Evolutionary conservation across 2,329 filamentous ascomycete species (phyloP), one percentile per base, ranked within the genome.

Genomic region (Aspergillus transmontanensis): DNA sequence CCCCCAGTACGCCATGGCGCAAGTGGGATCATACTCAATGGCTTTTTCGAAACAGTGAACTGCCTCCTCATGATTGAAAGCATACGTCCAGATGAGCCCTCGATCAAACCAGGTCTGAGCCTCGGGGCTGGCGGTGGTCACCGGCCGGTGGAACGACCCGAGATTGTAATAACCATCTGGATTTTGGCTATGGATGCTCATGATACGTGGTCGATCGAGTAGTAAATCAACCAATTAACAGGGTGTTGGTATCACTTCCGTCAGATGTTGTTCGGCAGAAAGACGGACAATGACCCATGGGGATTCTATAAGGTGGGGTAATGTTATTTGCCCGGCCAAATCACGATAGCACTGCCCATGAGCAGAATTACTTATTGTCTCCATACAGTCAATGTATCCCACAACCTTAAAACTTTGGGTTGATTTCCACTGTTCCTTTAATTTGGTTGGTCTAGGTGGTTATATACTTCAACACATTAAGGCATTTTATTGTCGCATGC

Each of bases 1-100:
- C 1, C 78, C 78, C 78, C 78, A 80, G 62, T 79, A 75, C 9
- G 78, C 78, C 71, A 80, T 76, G 1, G 76, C 73, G 62, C 76
- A 80, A 19, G 63, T 62, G 11, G 69, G 67, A 66, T 80, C 78
- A 56, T 73, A 55, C 1, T 64, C 58, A 41, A 79, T 74, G 14
- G 75, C 77, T 21, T 72, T 71, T 51, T 77, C 63, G 67, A 80
- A 80, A 65, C 78, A 80, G 58, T 64, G 60, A 2, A 69, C 69
- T 2, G 77, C 75, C 63, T 79, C 78, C 59, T 76, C 75, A 65
- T 80, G 78, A 59, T 80, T 79, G 71, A 80, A 80, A 26, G 66
- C 70, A 61, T 76, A 78, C 11, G 70, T 73, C 76, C 76, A 78
- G 48, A 72, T 65, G 4, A 78, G 68, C 10, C 74, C 76, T 21